Conservation (phyloP, 768 basidiomycete genomes). For the Dictyophora rubrovolvata region DNA sequence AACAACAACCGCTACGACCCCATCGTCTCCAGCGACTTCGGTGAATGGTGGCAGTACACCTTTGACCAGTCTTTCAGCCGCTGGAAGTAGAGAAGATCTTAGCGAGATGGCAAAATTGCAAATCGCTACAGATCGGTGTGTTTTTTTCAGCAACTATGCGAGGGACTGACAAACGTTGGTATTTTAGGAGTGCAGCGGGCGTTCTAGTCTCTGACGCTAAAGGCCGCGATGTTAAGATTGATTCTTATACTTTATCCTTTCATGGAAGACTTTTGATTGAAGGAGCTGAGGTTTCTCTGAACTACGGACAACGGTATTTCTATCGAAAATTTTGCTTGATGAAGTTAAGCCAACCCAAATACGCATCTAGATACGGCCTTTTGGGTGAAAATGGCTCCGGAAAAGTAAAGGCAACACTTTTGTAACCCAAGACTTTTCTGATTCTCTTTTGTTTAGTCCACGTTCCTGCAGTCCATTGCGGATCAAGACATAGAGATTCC, state of each 20-base stretch:
- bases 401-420: conserved; percentile 49
- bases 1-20: conserved; percentile 31
- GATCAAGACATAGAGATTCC: conserved; percentile 95
- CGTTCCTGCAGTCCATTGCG: conserved; percentile 90
- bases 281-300: conserved; percentile 61
- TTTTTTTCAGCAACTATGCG: neutral
- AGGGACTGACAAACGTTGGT: neutral
- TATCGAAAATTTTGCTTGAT: neutral
- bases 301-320: conserved; percentile 68
- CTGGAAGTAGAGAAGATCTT: conserved; percentile 72
- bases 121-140: conserved; percentile 81
- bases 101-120: conserved; percentile 80
- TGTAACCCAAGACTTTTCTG: conserved; percentile 2
- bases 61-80: conserved; percentile 70
- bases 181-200: conserved; percentile 71
- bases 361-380: conserved; percentile 58
- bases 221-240: conserved; percentile 95
- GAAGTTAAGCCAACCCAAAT: neutral
- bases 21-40: conserved; percentile 54
- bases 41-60: conserved; percentile 66
- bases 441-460: conserved; percentile 47
- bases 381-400: conserved; percentile 98
- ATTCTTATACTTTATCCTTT: conserved; percentile 91
- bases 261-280: conserved; percentile 78
- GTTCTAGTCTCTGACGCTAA: conserved; percentile 90